Evolutionary conservation across 2,329 filamentous ascomycete species (phyloP).

Genomic region (Phaeosphaeriaceae sp.): DNA sequence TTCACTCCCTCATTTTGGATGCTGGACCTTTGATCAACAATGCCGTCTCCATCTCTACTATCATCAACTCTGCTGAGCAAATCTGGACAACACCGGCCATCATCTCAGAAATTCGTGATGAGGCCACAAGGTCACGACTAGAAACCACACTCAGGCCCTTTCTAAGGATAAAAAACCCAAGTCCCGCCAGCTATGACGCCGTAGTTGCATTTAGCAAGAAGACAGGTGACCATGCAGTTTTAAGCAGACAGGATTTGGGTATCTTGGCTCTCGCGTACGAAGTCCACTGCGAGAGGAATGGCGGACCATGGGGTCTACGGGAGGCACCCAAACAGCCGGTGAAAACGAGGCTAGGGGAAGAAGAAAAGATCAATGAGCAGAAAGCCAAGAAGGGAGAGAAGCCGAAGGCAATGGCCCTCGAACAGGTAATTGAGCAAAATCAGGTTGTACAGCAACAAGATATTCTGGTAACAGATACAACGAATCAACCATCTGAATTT

Average conservation of each 20-base stretch:
- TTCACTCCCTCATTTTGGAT: slow-evolving; percentile 86
- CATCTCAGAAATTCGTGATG: slow-evolving; percentile 85
- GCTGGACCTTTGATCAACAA: slow-evolving; percentile 94
- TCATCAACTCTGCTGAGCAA: slow-evolving; percentile 74
- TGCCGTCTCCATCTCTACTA: slow-evolving; percentile 80
- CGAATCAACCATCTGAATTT: too few relatives aligned
- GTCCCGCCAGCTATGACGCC: slow-evolving; percentile 76
- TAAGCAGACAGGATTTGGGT: slow-evolving; percentile 88
- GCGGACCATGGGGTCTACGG: slow-evolving; percentile 85
- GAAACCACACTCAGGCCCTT: slow-evolving; percentile 88
- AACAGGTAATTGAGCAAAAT: background rate
- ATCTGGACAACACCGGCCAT: slow-evolving; percentile 78
- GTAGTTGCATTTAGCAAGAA: slow-evolving; percentile 84
- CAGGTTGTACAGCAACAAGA: background rate
- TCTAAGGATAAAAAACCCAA: slow-evolving; percentile 76
- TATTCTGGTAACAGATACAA: background rate
- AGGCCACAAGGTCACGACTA: slow-evolving; percentile 77
- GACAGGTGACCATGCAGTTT: slow-evolving; percentile 86
- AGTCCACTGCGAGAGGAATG: slow-evolving; percentile 87
- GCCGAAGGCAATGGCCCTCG: background rate
- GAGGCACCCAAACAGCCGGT: slow-evolving; percentile 79
- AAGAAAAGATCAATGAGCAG: slow-evolving; percentile 9
- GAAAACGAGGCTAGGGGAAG: slow-evolving; percentile 59
- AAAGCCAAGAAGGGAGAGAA: slow-evolving; percentile 6
- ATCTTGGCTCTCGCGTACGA: slow-evolving; percentile 92